Evolutionary conservation across 2,329 filamentous ascomycete species (phyloP), one percentile per base, ranked within the genome.

Genomic region (Colletotrichum camelliae): DNA sequence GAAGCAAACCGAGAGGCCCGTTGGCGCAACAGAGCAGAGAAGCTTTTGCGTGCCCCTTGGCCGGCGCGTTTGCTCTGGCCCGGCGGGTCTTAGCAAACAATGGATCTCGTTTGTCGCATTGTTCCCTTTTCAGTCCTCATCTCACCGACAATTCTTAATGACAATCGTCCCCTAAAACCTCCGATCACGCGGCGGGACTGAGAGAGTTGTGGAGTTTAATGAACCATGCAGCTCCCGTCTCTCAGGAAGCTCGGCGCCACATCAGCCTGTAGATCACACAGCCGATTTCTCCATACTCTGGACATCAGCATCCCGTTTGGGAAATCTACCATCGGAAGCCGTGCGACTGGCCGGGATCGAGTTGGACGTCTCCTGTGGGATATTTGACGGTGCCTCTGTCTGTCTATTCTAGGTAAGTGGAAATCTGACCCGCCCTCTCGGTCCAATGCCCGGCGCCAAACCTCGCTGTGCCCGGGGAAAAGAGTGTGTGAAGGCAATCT

Each of bases 321-420:
- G 67, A 27, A 70, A n/a, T 57, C 68, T 29, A 24, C 58, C n/a
- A 62, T 58, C 62, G 62, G n/a, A 57, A 72, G 18, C 39, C 15
- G 62, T 37, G 65, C 58, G 58, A 39, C 58, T 62, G 24, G 29
- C 29, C 12, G 35, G n/a, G 39, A 74, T 69, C 33, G 57, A 33
- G 64, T 68, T 74, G 48, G 31, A 5, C 33, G 37, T 31, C 37
- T 16, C 27, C 57, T 33, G 31, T 73, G 16, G 72, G 43, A 43
- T 73, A 65, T 48, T 58, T 48, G 29, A 39, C 39, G 31, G 24
- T n/a, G 31, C 24, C 31, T 18, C 27, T 18, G 7, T 2, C 15
- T 35, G 15, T 73, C 48, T 69, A 72, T 72, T 35, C 31, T 48
- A 61, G 62, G 62, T 6, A 73, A 68, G 69, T 75, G 62, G 69